Evolutionary conservation across 257 asterid species (phyloP).

Genomic region (Fraxinus anomala): DNA sequence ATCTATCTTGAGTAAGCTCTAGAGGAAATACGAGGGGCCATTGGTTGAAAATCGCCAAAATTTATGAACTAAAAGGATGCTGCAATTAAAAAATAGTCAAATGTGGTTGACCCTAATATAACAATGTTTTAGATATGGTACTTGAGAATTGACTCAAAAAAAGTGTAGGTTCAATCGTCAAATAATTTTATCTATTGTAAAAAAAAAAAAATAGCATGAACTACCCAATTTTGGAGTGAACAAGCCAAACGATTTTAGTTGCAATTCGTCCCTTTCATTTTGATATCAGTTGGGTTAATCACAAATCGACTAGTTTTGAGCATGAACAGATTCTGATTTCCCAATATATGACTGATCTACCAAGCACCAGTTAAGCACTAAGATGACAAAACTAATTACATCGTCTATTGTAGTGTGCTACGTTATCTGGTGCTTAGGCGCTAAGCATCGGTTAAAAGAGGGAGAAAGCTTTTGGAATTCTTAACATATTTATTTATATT

Average conservation of each 20-base stretch:
- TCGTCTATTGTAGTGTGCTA: too few relatives aligned
- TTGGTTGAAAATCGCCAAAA: background rate
- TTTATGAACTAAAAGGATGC: background rate
- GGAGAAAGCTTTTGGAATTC: background rate
- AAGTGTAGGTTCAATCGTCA: background rate
- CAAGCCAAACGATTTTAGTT: background rate
- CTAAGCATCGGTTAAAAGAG: too few relatives aligned
- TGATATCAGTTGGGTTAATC: too few relatives aligned
- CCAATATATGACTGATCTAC: too few relatives aligned
- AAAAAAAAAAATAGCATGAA: too few relatives aligned
- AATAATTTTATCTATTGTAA: background rate
- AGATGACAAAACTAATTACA: too few relatives aligned
- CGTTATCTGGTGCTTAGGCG: too few relatives aligned
- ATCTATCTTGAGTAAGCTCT: background rate
- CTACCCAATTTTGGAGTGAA: background rate
- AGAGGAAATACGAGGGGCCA: constrained; percentile 9
- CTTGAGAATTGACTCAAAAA: background rate
- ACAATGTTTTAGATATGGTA: too few relatives aligned
- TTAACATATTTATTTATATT: background rate
- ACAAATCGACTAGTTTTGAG: background rate
- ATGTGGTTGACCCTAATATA: background rate
- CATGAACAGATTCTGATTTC: background rate
- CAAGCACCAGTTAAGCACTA: too few relatives aligned
- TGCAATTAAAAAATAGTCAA: background rate
- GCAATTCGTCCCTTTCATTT: background rate